Percentiles rank a stretch among this genome's conserved stretches.
phyloP scores from a whole-genome alignment of 2,329 filamentous ascomycete genomes.

The Fusarium solani-melongenae region DNA sequence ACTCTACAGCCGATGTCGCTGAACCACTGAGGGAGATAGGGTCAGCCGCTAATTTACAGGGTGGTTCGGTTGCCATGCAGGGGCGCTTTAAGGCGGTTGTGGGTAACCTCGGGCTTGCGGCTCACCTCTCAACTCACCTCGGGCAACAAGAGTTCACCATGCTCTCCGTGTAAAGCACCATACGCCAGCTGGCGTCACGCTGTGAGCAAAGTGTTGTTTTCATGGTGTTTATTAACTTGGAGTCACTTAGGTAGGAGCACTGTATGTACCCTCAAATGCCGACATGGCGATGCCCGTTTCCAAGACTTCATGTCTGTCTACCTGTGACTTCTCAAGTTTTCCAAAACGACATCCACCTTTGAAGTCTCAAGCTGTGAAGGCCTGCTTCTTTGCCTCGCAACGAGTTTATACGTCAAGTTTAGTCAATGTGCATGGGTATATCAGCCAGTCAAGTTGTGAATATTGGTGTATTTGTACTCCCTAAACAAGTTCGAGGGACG shows the following conservation, averaged over 20 bases:
- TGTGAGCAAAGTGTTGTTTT: neutral
- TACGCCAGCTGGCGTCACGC: neutral
- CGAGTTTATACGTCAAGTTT: neutral
- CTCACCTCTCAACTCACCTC: neutral
- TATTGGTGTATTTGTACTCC: neutral
- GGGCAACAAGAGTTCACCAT: neutral
- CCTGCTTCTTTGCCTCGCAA: neutral
- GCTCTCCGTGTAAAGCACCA: neutral
- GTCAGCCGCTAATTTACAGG: neutral
- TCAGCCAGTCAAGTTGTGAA: neutral
- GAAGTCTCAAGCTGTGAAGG: neutral
- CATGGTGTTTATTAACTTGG: neutral
- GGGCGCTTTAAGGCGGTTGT: neutral
- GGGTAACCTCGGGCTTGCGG: conserved; percentile 15
- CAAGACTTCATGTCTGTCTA: neutral
- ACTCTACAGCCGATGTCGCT: conserved; percentile 44
- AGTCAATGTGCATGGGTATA: neutral
- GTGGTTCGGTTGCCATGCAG: neutral
- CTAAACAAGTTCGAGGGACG: neutral
- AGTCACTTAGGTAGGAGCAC: neutral
- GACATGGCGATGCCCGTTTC: neutral
- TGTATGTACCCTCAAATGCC: neutral
- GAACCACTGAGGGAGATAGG: neutral
- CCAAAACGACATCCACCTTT: neutral
- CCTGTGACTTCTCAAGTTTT: neutral